phyloP scores from a whole-genome alignment of 371 early-diverging fungal genomes.

The Mucor plumbeus region DNA sequence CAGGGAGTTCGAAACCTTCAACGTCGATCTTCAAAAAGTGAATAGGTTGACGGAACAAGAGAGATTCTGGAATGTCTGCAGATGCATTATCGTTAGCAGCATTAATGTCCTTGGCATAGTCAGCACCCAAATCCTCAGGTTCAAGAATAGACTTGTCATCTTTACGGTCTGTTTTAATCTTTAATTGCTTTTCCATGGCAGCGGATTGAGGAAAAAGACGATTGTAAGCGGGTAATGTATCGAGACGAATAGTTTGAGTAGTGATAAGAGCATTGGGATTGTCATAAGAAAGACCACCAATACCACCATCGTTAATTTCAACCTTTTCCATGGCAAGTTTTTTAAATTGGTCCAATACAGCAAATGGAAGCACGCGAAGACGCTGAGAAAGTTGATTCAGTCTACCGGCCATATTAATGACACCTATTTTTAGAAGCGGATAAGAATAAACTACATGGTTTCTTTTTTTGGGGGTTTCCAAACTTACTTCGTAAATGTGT shows the following conservation, averaged over 20 bases:
- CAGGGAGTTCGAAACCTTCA: conserved; percentile 53
- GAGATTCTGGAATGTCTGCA: conserved; percentile 17
- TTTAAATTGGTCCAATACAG: conserved; percentile 45
- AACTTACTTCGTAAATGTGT: conserved; percentile 47
- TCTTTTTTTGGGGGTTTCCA: too few relatives aligned
- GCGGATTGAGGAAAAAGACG: conserved; percentile 32
- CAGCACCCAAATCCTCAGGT: conserved; percentile 33
- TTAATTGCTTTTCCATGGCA: conserved; percentile 2
- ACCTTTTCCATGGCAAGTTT: conserved; percentile 49
- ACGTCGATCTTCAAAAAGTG: conserved; percentile 58
- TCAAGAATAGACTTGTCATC: conserved; percentile 27
- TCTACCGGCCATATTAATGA: conserved; percentile 47
- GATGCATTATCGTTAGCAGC: conserved; percentile 3
- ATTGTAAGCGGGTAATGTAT: conserved; percentile 41
- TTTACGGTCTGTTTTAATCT: conserved; percentile 10
- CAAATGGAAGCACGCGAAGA: conserved; percentile 53
- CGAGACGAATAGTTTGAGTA: conserved; percentile 54
- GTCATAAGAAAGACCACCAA: conserved; percentile 43
- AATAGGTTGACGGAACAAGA: conserved; percentile 46
- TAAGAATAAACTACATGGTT: background rate
- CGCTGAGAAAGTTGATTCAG: conserved; percentile 43
- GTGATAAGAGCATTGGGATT: conserved; percentile 31
- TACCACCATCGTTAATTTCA: conserved; percentile 48
- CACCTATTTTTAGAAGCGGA: conserved; percentile 32
- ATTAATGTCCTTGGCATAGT: conserved; percentile 33